Evolutionary conservation across 78 protist genomes (phyloP), one percentile per base, ranked within the genome.

Genomic region (Dictyostelium firmibasis): DNA sequence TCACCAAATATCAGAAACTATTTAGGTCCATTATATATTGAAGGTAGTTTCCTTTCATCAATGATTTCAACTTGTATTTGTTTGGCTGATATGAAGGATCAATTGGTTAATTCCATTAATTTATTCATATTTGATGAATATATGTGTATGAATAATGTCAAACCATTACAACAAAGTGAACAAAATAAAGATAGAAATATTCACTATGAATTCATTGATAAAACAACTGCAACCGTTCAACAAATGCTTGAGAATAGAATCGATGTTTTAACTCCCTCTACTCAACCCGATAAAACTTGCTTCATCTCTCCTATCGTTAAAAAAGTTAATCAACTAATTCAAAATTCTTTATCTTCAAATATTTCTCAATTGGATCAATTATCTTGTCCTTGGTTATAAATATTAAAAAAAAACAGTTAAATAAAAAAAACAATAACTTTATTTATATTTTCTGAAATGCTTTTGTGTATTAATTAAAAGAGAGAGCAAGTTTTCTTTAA

Each of bases 281-380:
- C 72, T 43, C 94, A 89, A 81, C 94, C 94, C 11, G 94, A 89
- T 50, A 89, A 89, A 70, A 89, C 94, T 25, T 13, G 69, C 20
- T 81, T 81, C 36, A 18, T 89, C 41, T 36, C 94, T 33, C 94
- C 94, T 70, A 89, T 89, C 0, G 43, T 89, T 47, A 78, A 89
- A 43, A 89, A 81, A 70, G 94, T 89, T 10, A 81, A 81, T 35
- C 87, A 89, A 47, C 33, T 89, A 81, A 89, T 89, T 69, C 81
- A 62, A 81, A 35, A 79, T 3, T 89, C 94, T 29, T 57, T 84
- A 62, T 62, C 67, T 35, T 81, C 87, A 41, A 81, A 78, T 50
- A 89, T 89, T 29, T 60, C 86, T 47, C 83, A 89, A 89, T 67
- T 89, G 64, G 72, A 81, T 20, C 60, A 69, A 67, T 35, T 69